phyloP scores from a whole-genome alignment of 106 monocot species.

The Ottelia alismoides region DNA sequence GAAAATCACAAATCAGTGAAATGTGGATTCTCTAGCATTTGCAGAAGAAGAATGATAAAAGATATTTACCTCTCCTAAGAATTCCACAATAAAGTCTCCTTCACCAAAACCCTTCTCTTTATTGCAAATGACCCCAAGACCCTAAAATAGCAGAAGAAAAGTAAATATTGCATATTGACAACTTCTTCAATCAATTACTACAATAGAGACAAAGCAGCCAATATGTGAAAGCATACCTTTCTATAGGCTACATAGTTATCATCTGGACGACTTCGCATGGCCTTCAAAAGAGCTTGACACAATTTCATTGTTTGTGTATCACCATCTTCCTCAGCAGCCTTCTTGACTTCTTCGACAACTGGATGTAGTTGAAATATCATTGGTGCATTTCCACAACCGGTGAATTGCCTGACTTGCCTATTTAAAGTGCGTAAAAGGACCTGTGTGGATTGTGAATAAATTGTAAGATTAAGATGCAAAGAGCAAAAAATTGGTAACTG shows the following conservation, averaged over 20 bases:
- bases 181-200: no score
- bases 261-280: conserved; percentile 69
- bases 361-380: conserved; percentile 75
- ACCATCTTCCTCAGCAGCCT: conserved; percentile 55
- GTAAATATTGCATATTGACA: no score
- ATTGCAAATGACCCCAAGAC: conserved; percentile 98
- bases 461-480: not conserved
- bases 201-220: no score
- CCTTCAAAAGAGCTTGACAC: conserved; percentile 60
- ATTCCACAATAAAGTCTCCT: conserved; percentile 98
- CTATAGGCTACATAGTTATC: conserved; percentile 98
- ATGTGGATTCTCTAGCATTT: no score
- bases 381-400: conserved; percentile 84
- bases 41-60: no score
- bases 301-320: conserved; percentile 36
- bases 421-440: conserved; percentile 67
- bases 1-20: no score
- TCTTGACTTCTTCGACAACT: conserved; percentile 73
- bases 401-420: conserved; percentile 74
- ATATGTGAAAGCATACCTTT: conserved; percentile 42
- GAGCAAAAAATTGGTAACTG: no score
- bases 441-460: conserved; percentile 13
- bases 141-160: conserved; percentile 33
- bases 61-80: conserved; percentile 99
- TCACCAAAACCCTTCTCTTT: conserved; percentile 68